Base-by-base conservation (phyloP, 768 basidiomycete genomes). In the Collybiopsis confluens region DNA sequence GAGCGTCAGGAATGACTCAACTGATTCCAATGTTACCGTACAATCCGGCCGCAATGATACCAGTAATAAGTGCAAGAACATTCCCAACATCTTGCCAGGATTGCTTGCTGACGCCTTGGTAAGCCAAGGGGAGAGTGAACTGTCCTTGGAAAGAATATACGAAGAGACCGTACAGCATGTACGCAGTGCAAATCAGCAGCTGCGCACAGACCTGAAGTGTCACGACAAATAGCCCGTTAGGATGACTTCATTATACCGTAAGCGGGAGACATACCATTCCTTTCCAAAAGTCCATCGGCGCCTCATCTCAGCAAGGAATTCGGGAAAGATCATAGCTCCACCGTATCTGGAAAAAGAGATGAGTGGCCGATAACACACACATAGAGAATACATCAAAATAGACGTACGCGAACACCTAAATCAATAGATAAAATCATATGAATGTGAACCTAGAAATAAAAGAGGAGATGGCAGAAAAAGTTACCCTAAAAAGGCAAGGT, bases 251-350 rank as follows among this genome's bases (percentile, higher is more conserved):
- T 23, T 13, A 0, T 23, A 6, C 4, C 4, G n/a, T 18, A 37
- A 36, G 15, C 5, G n/a, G 11, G 30, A n/a, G 83, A 58, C 68
- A 27, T 23, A 79, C 79, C 80, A 84, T 83, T 37, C 78, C 82
- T 59, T 83, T 83, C 80, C 81, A 84, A 61, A 86, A 86, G 59
- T 85, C 83, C 77, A 80, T 79, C 1, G 83, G 83, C 4, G 73
- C 21, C 76, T 72, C 83, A 86, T 85, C 64, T 86, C 83, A 2
- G 81, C 78, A 75, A 85, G 37, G 28, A 76, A 74, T 57, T 76
- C 76, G 2, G 76, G 75, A 64, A 73, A 76, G 43, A 80, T 69
- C 71, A 74, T 71, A 11, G 75, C 73, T 18, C 68, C 81, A 49
- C 82, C 80, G 45, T 83, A 83, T n/a, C n/a, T n/a, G n/a, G n/a